Percentiles rank a stretch among this genome's conserved stretches.
Conservation (phyloP, 2,329 filamentous ascomycete genomes). For the Chalaropsis ovoidea region DNA sequence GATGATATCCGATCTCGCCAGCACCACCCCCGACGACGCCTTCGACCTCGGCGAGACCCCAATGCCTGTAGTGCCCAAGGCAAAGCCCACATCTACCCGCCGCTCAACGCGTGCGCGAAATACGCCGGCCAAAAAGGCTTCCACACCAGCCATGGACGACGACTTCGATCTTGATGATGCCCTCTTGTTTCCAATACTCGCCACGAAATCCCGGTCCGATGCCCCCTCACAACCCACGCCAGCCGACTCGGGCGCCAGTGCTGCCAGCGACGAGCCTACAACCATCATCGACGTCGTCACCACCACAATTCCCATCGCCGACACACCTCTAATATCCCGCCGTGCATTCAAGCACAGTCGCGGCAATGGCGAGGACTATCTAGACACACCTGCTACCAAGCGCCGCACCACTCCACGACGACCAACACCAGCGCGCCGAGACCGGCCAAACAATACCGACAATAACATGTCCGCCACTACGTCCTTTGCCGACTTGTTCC, state of each 20-base stretch:
- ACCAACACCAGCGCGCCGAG: slow-evolving; percentile 18
- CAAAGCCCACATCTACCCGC: slow-evolving; percentile 7
- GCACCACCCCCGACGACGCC: slow-evolving; percentile 20
- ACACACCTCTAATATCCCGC: slow-evolving; percentile 19
- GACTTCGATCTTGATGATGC: slow-evolving; percentile 16
- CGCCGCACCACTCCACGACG: background rate
- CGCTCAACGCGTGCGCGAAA: slow-evolving; percentile 12
- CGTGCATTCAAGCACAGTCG: background rate
- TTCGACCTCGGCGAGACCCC: slow-evolving; percentile 17
- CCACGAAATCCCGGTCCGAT: background rate
- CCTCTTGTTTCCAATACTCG: background rate
- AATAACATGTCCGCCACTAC: background rate
- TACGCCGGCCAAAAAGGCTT: background rate
- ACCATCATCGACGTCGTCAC: slow-evolving; percentile 20
- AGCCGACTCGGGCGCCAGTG: slow-evolving; percentile 17
- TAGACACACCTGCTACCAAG: slow-evolving; percentile 15
- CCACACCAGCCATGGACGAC: background rate
- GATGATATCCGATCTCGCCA: slow-evolving; percentile 24
- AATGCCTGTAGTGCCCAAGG: slow-evolving; percentile 2
- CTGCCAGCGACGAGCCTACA: slow-evolving; percentile 16
- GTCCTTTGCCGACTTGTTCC: slow-evolving; percentile 16
- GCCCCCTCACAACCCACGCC: slow-evolving; percentile 15
- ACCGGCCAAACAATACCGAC: background rate
- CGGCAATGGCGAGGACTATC: slow-evolving; percentile 1
- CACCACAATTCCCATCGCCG: slow-evolving; percentile 20